Evolutionary conservation across 306 rosid species (phyloP), one percentile per base, ranked within the genome.

Genomic region (Abrus precatorius): DNA sequence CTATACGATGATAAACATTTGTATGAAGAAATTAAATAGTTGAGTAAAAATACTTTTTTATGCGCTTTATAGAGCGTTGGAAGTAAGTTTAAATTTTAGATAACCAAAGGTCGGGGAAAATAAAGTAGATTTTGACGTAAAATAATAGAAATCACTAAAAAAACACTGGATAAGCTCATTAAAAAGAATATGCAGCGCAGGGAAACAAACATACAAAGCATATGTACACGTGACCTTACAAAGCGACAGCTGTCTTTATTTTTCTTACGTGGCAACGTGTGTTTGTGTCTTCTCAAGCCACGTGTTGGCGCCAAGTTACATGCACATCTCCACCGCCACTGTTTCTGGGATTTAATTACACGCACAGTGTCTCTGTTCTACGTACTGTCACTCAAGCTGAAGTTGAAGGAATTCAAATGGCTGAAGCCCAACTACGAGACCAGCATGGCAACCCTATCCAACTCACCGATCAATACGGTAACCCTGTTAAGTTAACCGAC

Each of bases 391-490:
- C 2, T 2, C 40, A 36, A 36, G 40, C 40, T 36, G 40, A 36
- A 36, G 40, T 40, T 6, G 43, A 9, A 3, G 10, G n/a, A 12
- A 20, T 20, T 20, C 20, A 20, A 79, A 94, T 92, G 98, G 93
- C 89, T 3, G 88, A 88, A 55, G 82, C 79, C 0, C 83, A 83
- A 28, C 65, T 95, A 1, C 80, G 88, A 45, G 97, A 95, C 52
- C 85, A 85, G 74, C 62, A 12, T 41, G 98, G 97, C 20, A 87
- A 92, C 85, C 97, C 86, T 14, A 76, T 92, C 29, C 84, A 72
- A 32, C 91, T 89, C 52, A 89, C 94, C 1, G 97, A 95, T 67
- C 80, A 88, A 54, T 62, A 62, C 11, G 97, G 98, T 6, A 88
- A 89, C 65, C 97, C 95, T 0, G 95, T 92, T 14, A 77, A 72